Conservation (phyloP, 163 green algal genomes). For the Scenedesmus sp. region DNA sequence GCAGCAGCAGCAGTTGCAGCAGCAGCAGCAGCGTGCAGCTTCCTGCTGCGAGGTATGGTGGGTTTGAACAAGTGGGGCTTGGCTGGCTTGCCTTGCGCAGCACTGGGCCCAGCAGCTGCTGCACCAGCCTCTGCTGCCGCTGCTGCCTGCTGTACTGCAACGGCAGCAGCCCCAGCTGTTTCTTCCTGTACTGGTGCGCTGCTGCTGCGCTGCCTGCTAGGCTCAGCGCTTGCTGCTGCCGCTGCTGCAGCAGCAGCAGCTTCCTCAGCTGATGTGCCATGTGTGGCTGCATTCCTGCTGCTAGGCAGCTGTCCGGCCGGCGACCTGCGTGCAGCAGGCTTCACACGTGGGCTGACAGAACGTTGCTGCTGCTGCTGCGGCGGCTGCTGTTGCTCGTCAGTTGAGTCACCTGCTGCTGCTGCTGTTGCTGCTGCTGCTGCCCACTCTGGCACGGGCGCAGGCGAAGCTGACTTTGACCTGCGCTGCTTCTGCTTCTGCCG, state of each 20-base stretch:
- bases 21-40: not conserved
- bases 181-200: not conserved
- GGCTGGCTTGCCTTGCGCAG: not conserved
- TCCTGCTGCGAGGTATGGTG: not conserved
- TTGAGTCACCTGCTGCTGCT: not conserved
- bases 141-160: not conserved
- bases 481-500: not conserved
- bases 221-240: not conserved
- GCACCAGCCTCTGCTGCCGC: not conserved
- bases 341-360: not conserved
- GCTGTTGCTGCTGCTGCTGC: conserved; percentile 1
- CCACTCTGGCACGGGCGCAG: not conserved
- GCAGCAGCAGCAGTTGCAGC: not conserved
- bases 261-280: not conserved
- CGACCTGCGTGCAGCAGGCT: not conserved
- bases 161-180: not conserved
- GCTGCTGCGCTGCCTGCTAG: not conserved
- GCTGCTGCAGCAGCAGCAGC: not conserved
- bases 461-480: not conserved
- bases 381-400: not conserved
- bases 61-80: conserved; percentile 33
- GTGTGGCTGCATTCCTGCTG: not conserved
- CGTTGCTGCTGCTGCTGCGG: not conserved
- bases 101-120: not conserved
- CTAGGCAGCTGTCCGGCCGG: not conserved